phyloP scores from a whole-genome alignment of 495 filamentous ascomycete genomes.

The Talaromyces proteolyticus region DNA sequence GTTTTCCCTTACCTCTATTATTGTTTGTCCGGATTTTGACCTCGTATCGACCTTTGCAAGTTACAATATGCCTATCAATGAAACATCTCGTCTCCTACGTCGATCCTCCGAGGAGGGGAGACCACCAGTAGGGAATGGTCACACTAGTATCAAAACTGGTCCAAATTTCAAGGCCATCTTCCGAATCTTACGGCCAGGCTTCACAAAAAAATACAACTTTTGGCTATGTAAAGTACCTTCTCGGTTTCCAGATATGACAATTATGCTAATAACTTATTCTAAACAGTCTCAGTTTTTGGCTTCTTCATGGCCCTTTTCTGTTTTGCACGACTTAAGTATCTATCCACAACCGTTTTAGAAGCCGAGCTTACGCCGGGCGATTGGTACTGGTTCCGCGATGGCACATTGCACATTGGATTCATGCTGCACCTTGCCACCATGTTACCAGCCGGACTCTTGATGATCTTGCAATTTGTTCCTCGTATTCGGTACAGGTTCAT shows the following conservation, averaged over 20 bases:
- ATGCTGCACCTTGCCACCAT: slow-evolving; percentile 37
- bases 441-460: slow-evolving; percentile 40
- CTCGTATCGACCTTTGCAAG: background rate
- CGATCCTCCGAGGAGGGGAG: background rate
- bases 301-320: background rate
- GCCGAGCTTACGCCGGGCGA: slow-evolving; percentile 31
- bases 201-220: background rate
- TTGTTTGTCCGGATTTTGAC: background rate
- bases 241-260: background rate
- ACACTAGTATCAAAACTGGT: too few species aligned
- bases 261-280: background rate
- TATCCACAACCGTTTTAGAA: background rate
- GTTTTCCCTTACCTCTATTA: too few species aligned
- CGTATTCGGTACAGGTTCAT: slow-evolving; percentile 38
- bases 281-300: background rate
- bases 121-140: background rate
- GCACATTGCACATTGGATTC: slow-evolving; percentile 35
- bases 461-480: slow-evolving; percentile 45
- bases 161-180: background rate
- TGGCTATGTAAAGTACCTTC: background rate
- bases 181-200: background rate
- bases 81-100: background rate
- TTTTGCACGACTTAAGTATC: background rate
- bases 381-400: slow-evolving; percentile 39
- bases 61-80: background rate